Base-by-base conservation (phyloP, 2,329 filamentous ascomycete genomes). In the Trichoderma sp. region DNA sequence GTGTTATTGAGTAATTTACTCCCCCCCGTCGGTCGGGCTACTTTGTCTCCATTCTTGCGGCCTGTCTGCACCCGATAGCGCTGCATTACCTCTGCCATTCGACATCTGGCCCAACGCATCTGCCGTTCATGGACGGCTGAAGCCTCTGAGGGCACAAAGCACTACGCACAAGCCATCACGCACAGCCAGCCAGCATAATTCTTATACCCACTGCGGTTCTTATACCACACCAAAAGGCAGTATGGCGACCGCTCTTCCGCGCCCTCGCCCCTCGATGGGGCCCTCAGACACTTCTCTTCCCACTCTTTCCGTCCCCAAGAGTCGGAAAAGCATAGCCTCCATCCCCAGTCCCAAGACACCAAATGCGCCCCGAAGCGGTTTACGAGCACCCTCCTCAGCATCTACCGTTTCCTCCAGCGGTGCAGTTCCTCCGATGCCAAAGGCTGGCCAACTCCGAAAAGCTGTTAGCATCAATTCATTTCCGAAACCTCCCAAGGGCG, bases 401-500 rank as follows among this genome's bases (percentile, higher is more conserved):
- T 63, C 86, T 47, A 83, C 86, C n/a, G 85, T 87, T 51, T 85
- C 88, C 34, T 84, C 85, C 43, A 83, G 88, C 7, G 84, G 84
- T 11, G 85, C 87, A 6, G 84, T 86, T 64, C 81, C 91, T 12
- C 87, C 89, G 6, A 85, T 88, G 18, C 84, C 88, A 21, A 88
- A 87, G 72, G 84, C 87, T 2, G 81, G 86, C 6, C 86, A 89
- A 1, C 82, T 98, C 70, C 90, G 94, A 74, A 97, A 97, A 82
- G 93, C 93, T 1, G 92, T 97, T 78, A 98, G 95, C 85, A 97
- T 98, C 78, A 95, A 95, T 79, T 91, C 94, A 1, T 98, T 98
- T 78, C 95, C 95, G 34, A 93, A 97, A 75, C 95, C 95, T 15
- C 95, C 95, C 15, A 91, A 91, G 75, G 89, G 90, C 62, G 86